phyloP scores from a whole-genome alignment of 768 basidiomycete species.

The Suillus occidentalis region DNA sequence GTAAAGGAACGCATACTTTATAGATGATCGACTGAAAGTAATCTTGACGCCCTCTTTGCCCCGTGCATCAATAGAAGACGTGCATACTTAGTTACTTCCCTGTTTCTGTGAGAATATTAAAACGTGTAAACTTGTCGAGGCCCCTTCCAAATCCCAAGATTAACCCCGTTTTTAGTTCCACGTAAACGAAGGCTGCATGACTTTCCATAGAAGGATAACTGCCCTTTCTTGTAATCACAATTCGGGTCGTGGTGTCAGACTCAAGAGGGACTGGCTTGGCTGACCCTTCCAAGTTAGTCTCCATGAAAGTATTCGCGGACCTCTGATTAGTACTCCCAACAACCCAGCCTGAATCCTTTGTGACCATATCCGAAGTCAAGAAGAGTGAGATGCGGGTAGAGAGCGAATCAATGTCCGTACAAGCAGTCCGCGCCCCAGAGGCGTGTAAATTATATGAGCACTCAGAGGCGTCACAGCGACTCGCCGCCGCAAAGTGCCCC shows the following conservation, averaged over 20 bases:
- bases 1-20: slow-evolving; percentile 21
- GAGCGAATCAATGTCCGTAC: background rate
- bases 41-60: slow-evolving; percentile 10
- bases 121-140: background rate
- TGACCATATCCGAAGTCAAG: background rate
- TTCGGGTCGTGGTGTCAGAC: background rate
- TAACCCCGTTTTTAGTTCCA: background rate
- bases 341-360: background rate
- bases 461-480: background rate
- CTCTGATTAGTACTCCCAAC: background rate
- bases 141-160: background rate
- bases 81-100: slow-evolving; percentile 22
- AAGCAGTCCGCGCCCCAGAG: background rate
- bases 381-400: background rate
- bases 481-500: slow-evolving; percentile 8
- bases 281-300: background rate
- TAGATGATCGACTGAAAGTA: slow-evolving; percentile 13
- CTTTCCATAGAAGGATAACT: background rate
- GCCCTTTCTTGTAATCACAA: slow-evolving; percentile 1
- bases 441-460: background rate
- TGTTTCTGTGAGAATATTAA: slow-evolving; percentile 19
- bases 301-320: background rate
- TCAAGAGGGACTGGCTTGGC: background rate
- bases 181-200: background rate
- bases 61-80: slow-evolving; percentile 23